A percentile compares a stretch with the other conserved stretches of the same genome.
These are phyloP conservation scores for Saturnispora bothae DNA, from an alignment of 805 yeast genomes.

Conservation along the genomic window DNA sequence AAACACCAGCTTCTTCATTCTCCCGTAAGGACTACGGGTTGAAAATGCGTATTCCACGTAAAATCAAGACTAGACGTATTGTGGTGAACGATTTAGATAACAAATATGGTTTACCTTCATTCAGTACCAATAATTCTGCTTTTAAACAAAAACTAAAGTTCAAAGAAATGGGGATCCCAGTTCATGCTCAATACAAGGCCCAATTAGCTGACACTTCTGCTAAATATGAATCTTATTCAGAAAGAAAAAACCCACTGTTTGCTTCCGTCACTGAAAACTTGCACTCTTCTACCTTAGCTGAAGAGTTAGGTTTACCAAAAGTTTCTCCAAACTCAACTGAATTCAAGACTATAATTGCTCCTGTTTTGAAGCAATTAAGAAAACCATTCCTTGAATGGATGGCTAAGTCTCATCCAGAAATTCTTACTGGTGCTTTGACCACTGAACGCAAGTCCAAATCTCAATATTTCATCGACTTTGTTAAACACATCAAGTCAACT, in stretches of 20 bases:
- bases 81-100: constrained; percentile 60
- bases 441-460: constrained; percentile 15
- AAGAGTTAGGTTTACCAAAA: constrained; percentile 17
- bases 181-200: constrained; percentile 20
- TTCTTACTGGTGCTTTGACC: constrained; percentile 25
- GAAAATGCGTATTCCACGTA: constrained; percentile 58
- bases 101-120: constrained; percentile 56
- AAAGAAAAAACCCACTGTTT: constrained; percentile 31
- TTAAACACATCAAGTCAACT: constrained; percentile 29
- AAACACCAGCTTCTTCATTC: constrained; percentile 55
- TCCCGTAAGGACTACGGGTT: constrained; percentile 68
- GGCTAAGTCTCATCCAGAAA: constrained; percentile 38
- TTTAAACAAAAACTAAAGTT: constrained; percentile 54
- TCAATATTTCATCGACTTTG: constrained; percentile 21
- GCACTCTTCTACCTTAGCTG: constrained; percentile 21
- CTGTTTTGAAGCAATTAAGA: constrained; percentile 37
- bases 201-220: constrained; percentile 1
- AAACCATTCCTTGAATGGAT: constrained; percentile 46
- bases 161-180: constrained; percentile 54
- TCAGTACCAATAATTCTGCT: constrained; percentile 51
- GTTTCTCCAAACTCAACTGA: constrained; percentile 16
- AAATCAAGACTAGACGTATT: constrained; percentile 46
- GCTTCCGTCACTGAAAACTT: constrained; percentile 19
- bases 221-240: neutral
- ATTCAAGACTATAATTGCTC: constrained; percentile 22